Evolutionary conservation across 768 basidiomycete genomes (phyloP).

Genomic region (Multifurca ochricompacta): DNA sequence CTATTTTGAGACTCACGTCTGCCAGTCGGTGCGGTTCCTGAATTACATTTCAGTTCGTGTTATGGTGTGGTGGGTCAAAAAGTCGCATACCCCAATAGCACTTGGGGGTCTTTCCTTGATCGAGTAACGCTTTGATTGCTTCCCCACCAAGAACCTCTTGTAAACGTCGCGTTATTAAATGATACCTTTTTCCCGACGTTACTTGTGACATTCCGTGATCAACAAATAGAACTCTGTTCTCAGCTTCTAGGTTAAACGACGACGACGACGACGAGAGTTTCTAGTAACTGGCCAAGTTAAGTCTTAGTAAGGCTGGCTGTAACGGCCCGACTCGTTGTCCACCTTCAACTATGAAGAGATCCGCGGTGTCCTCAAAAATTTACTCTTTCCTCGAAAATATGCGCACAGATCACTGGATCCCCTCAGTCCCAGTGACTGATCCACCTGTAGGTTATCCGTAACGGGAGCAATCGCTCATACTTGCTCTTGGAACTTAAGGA

Average conservation of each 20-base stretch:
- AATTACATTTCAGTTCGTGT: background rate
- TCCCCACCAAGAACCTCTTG: slow-evolving; percentile 88
- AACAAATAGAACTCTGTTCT: background rate
- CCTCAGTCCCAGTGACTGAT: background rate
- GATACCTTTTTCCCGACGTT: slow-evolving; percentile 44
- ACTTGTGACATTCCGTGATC: slow-evolving; percentile 1
- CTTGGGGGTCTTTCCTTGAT: slow-evolving; percentile 67
- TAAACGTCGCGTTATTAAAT: slow-evolving; percentile 77
- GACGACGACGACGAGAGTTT: no score
- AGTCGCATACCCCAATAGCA: slow-evolving; percentile 81
- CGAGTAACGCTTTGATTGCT: slow-evolving; percentile 68
- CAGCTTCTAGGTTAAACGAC: no score
- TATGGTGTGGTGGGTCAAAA: background rate
- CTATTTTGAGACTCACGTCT: slow-evolving; percentile 56
- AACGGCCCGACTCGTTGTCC: no score
- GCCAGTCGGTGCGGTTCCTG: slow-evolving; percentile 91
- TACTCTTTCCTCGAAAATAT: slow-evolving; percentile 52
- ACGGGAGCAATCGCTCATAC: slow-evolving; percentile 21
- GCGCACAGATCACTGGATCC: slow-evolving; percentile 23
- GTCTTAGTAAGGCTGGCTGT: no score
- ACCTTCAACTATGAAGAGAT: slow-evolving; percentile 65
- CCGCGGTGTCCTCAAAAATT: slow-evolving; percentile 57
- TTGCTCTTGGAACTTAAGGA: slow-evolving; percentile 22
- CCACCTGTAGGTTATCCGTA: slow-evolving; percentile 36
- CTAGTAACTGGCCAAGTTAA: no score